Evolutionary conservation across 768 basidiomycete species (phyloP).

Genomic region (Boletus insuetus): DNA sequence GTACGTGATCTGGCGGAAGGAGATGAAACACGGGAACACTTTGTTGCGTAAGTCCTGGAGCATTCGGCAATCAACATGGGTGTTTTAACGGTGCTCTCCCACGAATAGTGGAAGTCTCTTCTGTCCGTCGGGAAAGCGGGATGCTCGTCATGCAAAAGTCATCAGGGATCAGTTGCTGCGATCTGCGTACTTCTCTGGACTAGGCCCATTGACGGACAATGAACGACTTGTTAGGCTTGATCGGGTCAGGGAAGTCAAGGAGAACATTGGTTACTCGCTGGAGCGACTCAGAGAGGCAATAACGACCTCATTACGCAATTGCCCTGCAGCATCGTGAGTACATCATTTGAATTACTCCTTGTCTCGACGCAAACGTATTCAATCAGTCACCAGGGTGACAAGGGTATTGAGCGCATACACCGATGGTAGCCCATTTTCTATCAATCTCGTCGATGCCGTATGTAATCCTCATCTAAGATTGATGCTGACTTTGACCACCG

Average conservation of each 20-base stretch:
- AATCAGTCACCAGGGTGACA: slow-evolving; percentile 30
- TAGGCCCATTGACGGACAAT: neutral
- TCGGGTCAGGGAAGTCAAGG: slow-evolving; percentile 23
- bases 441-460: slow-evolving; percentile 59
- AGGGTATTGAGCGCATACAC: slow-evolving; percentile 52
- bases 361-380: neutral
- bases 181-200: slow-evolving; percentile 19
- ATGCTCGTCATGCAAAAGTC: slow-evolving; percentile 25
- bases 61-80: neutral
- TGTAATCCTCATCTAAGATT: slow-evolving; percentile 5
- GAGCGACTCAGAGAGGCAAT: slow-evolving; percentile 22
- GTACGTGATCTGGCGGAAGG: slow-evolving; percentile 36
- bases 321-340: slow-evolving; percentile 25
- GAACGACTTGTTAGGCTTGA: slow-evolving; percentile 28
- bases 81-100: neutral
- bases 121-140: slow-evolving; percentile 24
- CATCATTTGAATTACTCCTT: neutral
- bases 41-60: slow-evolving; percentile 36
- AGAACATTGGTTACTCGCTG: slow-evolving; percentile 26
- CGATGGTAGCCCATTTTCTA: slow-evolving; percentile 51
- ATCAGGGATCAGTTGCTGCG: slow-evolving; percentile 29
- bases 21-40: slow-evolving; percentile 17
- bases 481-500: neutral
- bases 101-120: slow-evolving; percentile 35
- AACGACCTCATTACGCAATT: slow-evolving; percentile 13